Evolutionary conservation across 192 early-diverging fungal species (phyloP), one percentile per base, ranked within the genome.

Genomic region (Coemansia sp.): DNA sequence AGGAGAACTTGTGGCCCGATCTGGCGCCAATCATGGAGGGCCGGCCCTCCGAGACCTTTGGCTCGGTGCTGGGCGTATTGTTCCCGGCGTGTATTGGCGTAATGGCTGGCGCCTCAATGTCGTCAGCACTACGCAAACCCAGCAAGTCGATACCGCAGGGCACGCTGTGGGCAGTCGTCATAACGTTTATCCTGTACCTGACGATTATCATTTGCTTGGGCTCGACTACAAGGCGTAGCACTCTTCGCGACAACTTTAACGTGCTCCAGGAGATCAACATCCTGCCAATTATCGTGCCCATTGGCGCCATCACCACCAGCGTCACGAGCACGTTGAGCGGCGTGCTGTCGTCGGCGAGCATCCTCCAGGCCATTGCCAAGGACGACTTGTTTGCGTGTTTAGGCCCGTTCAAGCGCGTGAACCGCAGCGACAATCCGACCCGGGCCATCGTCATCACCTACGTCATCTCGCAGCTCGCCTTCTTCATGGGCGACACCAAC

Each of bases 31-130:
- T 78, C n/a, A 69, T 73, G 14, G 72, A 66, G 13, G 88, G 86
- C 48, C 69, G 75, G 17, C 50, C 79, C 19, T 62, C 72, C 2
- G 84, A 89, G 64, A 85, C 83, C 2, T 70, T 83, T 21, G 73
- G 81, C 60, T 78, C 74, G 2, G 84, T 89, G 41, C 87, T 91
- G 50, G 85, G 87, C 50, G 81, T 91, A 9, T 75, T 91, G 24
- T 91, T 91, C 69, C 89, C 89, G 0, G 89, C 88, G 39, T 91
- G 89, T 51, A 86, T 85, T 53, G 89, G 89, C 39, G 86, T 90
- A 27, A 84, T 90, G 70, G 88, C 89, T 17, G 89, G 90, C 21
- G 90, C 88, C 1, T 88, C 88, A 24, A 86, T 91, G 86, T 89
- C 88, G n/a, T 88, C 89, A 24, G 82, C 87, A 41, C 78, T 91